A percentile compares a stretch with the other conserved stretches of the same genome.
Evolutionary conservation across 805 yeast species (phyloP).

Genomic region (Wickerhamiella sergipiensis): DNA sequence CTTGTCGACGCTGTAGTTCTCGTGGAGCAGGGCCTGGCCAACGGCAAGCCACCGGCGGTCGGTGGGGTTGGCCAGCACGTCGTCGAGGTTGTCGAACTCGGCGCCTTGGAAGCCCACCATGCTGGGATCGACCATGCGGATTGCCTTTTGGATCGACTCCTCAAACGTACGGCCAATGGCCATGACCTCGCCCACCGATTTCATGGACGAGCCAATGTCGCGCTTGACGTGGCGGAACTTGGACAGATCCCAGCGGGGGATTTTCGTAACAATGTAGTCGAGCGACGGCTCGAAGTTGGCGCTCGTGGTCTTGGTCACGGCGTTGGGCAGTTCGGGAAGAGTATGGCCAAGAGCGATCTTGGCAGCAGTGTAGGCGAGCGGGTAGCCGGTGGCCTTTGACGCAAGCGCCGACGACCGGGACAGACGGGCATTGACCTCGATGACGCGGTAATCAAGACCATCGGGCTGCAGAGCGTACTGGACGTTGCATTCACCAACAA

Average conservation of each 20-base stretch:
- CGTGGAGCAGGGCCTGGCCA: constrained; percentile 90
- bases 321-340: constrained; percentile 87
- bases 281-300: constrained; percentile 96
- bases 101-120: constrained; percentile 82
- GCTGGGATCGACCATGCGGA: constrained; percentile 80
- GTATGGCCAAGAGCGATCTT: constrained; percentile 92
- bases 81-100: constrained; percentile 76
- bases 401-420: constrained; percentile 97
- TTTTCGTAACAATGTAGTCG: constrained; percentile 92
- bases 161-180: constrained; percentile 96
- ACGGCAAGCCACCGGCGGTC: constrained; percentile 97
- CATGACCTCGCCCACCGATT: constrained; percentile 98
- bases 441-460: constrained; percentile 88
- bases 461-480: constrained; percentile 95
- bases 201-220: constrained; percentile 91
- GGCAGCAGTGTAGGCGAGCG: constrained; percentile 97
- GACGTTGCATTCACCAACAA: constrained; percentile 97
- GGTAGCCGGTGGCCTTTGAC: constrained; percentile 97
- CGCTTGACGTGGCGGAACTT: constrained; percentile 93
- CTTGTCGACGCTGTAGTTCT: constrained; percentile 77
- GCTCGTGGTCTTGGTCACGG: constrained; percentile 89
- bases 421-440: constrained; percentile 93
- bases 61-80: constrained; percentile 84
- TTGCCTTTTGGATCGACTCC: constrained; percentile 95
- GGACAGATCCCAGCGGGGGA: constrained; percentile 95